Evolutionary conservation across 164 flowering plant species (phyloP).

Genomic region (Tinospora cordifolia): DNA sequence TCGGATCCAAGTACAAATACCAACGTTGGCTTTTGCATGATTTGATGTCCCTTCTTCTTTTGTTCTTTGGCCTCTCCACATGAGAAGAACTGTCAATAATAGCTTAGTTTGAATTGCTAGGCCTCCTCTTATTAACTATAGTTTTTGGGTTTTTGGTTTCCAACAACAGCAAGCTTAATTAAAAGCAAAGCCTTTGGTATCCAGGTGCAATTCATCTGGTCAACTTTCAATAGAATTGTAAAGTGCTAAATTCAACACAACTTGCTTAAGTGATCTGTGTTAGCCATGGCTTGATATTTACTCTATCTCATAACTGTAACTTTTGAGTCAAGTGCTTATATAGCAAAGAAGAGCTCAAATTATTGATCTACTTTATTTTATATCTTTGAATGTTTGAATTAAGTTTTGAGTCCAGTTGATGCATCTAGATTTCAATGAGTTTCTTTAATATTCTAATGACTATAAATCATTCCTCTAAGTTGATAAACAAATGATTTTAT

Average conservation of each 20-base stretch:
- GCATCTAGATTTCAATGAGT: background rate
- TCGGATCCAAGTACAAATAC: no score
- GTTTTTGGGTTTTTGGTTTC: no score
- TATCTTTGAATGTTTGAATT: background rate
- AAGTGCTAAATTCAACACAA: background rate
- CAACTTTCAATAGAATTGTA: background rate
- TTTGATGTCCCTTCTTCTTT: no score
- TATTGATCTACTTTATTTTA: background rate
- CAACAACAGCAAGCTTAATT: no score
- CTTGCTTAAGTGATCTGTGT: background rate
- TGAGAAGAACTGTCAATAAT: no score
- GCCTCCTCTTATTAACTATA: no score
- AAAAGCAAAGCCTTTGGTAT: background rate
- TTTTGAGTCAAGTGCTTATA: no score
- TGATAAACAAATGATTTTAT: background rate
- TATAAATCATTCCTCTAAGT: background rate
- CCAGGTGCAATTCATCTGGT: background rate
- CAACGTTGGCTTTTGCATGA: no score
- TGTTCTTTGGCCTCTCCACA: no score
- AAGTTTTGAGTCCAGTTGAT: background rate
- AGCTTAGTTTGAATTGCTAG: no score
- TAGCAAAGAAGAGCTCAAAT: background rate
- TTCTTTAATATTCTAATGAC: background rate
- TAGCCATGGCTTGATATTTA: no score
- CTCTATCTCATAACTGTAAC: no score